Conservation (phyloP, 306 rosid species). For the Sindora glabra region DNA sequence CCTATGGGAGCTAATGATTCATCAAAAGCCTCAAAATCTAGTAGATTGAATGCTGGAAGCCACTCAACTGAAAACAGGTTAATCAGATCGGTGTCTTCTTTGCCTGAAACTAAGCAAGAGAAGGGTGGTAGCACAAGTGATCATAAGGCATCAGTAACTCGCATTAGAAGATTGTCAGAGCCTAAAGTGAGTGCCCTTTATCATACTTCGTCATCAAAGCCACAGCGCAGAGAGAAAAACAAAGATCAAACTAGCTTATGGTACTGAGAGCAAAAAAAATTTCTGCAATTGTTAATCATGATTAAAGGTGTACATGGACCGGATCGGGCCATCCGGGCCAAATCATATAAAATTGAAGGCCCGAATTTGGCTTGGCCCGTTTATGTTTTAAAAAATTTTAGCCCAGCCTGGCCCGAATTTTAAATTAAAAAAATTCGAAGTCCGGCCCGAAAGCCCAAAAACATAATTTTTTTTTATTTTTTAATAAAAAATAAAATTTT, state of each 20-base stretch:
- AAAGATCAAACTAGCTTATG: slow-evolving; percentile 48
- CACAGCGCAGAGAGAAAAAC: slow-evolving; percentile 27
- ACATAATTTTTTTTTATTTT: no score
- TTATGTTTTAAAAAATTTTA: no score
- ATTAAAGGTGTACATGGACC: no score
- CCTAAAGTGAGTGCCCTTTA: slow-evolving; percentile 54
- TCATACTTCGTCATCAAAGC: slow-evolving; percentile 49
- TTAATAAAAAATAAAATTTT: no score
- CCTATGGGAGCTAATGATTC: slow-evolving; percentile 59
- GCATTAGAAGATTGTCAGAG: slow-evolving; percentile 87
- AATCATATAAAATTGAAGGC: no score
- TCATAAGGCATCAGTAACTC: slow-evolving; percentile 66
- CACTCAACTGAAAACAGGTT: slow-evolving; percentile 49
- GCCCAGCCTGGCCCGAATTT: no score
- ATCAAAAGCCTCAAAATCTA: slow-evolving; percentile 51
- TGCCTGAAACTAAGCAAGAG: slow-evolving; percentile 72
- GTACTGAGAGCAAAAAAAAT: slow-evolving; percentile 64
- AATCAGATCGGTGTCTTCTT: slow-evolving; percentile 64
- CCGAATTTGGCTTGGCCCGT: no score
- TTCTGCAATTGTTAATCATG: slow-evolving; percentile 73
- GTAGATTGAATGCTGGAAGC: slow-evolving; percentile 48
- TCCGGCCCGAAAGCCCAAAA: no score
- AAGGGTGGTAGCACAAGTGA: slow-evolving; percentile 41
- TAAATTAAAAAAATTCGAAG: no score
- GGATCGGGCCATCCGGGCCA: no score